Base-by-base conservation (phyloP, 2,329 filamentous ascomycete species). In the Colletotrichum brevisporum region DNA sequence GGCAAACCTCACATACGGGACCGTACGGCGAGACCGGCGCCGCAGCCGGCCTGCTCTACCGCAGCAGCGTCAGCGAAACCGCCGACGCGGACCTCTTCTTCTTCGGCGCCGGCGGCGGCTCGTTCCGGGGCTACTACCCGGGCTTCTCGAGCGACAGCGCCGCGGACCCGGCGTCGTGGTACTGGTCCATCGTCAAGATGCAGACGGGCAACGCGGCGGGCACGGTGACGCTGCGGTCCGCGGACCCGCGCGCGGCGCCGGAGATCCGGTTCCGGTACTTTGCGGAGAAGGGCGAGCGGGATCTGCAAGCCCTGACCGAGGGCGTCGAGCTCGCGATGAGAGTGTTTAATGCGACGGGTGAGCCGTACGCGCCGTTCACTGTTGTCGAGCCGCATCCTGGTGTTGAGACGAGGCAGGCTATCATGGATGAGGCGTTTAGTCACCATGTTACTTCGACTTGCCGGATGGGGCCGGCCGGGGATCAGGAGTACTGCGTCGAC, bases 241-340 rank as follows among this genome's bases (percentile, higher is more conserved):
- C 85, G 0, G 85, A 92, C 74, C 90, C 90, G 0, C 84, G 85
- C 2, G 90, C 92, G 60, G 84, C 85, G n/a, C 91, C 91, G 0
- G 78, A 85, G 41, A 90, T 91, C 75, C 83, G 85, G 75, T 90
- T 90, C 80, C 86, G 87, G 72, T 87, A 84, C 74, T 90, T 83
- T 82, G 80, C 79, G 13, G 76, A 83, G 26, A 84, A 86, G 1
- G 81, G 83, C 9, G 83, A 83, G 18, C 79, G 84, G 74, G 80
- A 85, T 54, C 75, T 84, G 1, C 74, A 77, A 62, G 81, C 80
- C 9, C 18, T 52, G 36, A 2, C 13, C 2, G 41, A 43, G 15
- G 41, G 41, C 2, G 41, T 43, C 5, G 41, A 43, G 13, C 41
- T 43, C 15, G 41, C 41, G 41, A 43, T 43, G 41, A 5, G 41